Conservation (phyloP, 129 eudicot species). For the Tanacetum coccineum region DNA sequence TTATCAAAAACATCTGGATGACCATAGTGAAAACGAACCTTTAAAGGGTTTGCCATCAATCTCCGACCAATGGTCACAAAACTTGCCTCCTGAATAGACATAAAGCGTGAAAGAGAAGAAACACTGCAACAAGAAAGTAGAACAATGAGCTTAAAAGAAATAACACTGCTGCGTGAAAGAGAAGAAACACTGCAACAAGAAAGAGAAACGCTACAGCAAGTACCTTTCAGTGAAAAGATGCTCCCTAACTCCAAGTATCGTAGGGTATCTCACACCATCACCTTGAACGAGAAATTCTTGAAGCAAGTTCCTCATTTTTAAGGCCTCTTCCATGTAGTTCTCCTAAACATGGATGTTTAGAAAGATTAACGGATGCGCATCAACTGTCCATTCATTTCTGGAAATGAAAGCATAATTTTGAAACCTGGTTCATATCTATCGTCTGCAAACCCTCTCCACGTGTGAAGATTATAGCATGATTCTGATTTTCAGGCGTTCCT, state of each 20-base stretch:
- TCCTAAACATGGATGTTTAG: slow-evolving; percentile 70
- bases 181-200: too few species aligned
- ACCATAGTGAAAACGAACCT: slow-evolving; percentile 98
- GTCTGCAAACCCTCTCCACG: too few species aligned
- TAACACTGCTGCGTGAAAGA: too few species aligned
- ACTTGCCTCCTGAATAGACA: slow-evolving; percentile 95
- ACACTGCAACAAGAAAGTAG: slow-evolving; percentile 46
- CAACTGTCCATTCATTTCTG: too few species aligned
- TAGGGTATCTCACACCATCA: slow-evolving; percentile 84
- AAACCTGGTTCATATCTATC: too few species aligned
- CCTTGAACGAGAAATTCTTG: slow-evolving; percentile 79
- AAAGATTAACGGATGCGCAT: too few species aligned
- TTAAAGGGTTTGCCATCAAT: slow-evolving; percentile 83
- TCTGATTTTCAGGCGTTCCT: too few species aligned
- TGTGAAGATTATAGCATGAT: too few species aligned
- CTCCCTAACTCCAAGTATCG: slow-evolving; percentile 83
- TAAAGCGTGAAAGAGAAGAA: slow-evolving; percentile 98
- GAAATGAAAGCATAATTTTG: too few species aligned
- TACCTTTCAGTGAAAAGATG: slow-evolving; percentile 68
- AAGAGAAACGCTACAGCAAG: too few species aligned
- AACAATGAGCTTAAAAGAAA: too few species aligned
- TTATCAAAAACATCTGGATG: slow-evolving; percentile 96
- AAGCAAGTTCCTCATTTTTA: slow-evolving; percentile 95
- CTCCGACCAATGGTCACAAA: slow-evolving; percentile 94
- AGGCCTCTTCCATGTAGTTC: slow-evolving; percentile 98